These are phyloP conservation scores for Epichloe sibirici DNA, from an alignment of 2,329 filamentous ascomycete genomes.

Conservation along the genomic window DNA sequence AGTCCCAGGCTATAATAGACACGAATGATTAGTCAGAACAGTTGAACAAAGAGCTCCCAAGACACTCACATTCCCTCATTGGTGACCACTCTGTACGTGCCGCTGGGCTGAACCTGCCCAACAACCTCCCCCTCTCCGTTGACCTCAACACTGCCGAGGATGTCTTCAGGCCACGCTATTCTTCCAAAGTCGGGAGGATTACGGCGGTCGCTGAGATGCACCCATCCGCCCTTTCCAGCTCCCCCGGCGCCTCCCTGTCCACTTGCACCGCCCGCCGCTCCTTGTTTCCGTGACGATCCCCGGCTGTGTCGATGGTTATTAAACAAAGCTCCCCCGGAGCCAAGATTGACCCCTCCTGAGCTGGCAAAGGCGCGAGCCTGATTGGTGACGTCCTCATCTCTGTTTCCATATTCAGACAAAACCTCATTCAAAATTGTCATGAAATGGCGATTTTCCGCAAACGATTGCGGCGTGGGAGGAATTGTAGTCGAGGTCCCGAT, in stretches of 20 bases:
- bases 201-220: slow-evolving; percentile 52
- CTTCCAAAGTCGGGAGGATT: slow-evolving; percentile 55
- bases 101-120: slow-evolving; percentile 45
- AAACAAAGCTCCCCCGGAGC: slow-evolving; percentile 39
- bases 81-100: slow-evolving; percentile 52
- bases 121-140: slow-evolving; percentile 44
- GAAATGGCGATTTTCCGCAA: slow-evolving; percentile 48
- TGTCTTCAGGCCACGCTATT: slow-evolving; percentile 59
- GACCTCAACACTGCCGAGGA: slow-evolving; percentile 55
- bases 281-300: slow-evolving; percentile 20
- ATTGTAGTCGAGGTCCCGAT: slow-evolving; percentile 46
- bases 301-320: slow-evolving; percentile 27
- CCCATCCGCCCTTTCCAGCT: slow-evolving; percentile 46
- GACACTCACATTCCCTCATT: slow-evolving; percentile 53
- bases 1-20: slow-evolving; percentile 16
- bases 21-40: slow-evolving; percentile 11
- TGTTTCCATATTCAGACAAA: slow-evolving; percentile 38
- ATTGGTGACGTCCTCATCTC: slow-evolving; percentile 41
- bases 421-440: slow-evolving; percentile 46
- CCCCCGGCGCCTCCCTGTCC: slow-evolving; percentile 51
- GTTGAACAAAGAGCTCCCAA: not conserved
- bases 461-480: slow-evolving; percentile 49
- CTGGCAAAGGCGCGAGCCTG: slow-evolving; percentile 50
- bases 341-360: slow-evolving; percentile 40
- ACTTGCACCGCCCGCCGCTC: slow-evolving; percentile 40